These are phyloP conservation scores for Pseudopediastrum boryanum DNA, from an alignment of 139 green algal species.

Conservation along the genomic window DNA sequence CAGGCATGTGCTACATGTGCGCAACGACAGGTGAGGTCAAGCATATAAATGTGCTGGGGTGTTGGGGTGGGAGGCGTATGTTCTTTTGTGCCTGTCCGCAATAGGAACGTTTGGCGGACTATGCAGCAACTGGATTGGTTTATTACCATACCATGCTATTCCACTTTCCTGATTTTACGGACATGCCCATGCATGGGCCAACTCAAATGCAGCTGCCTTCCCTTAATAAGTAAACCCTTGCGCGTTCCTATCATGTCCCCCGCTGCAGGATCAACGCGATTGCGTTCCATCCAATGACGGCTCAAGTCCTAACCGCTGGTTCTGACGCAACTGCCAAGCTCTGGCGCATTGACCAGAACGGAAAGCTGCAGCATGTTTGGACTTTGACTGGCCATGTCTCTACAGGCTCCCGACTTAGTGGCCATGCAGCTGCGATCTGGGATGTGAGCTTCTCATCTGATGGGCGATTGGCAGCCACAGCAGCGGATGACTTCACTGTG, in stretches of 20 bases:
- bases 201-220: neutral
- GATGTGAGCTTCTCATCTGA: slow-evolving; percentile 55
- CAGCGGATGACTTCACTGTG: slow-evolving; percentile 53
- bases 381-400: slow-evolving; percentile 9
- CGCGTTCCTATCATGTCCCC: neutral
- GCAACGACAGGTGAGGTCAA: too few relatives aligned
- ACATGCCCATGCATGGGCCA: too few relatives aligned
- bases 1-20: too few relatives aligned
- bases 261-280: slow-evolving; percentile 58
- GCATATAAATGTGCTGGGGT: too few relatives aligned
- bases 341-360: slow-evolving; percentile 7
- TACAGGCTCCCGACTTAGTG: too few relatives aligned
- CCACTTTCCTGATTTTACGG: too few relatives aligned
- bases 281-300: slow-evolving; percentile 46
- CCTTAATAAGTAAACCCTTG: neutral
- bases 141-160: too few relatives aligned
- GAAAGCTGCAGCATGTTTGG: neutral
- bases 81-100: too few relatives aligned
- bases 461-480: slow-evolving; percentile 47
- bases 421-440: slow-evolving; percentile 16
- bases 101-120: too few relatives aligned
- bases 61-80: too few relatives aligned
- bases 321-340: slow-evolving; percentile 12
- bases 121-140: too few relatives aligned
- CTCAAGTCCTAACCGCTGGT: slow-evolving; percentile 5